Percentiles rank a stretch among this genome's conserved stretches.
phyloP scores from a whole-genome alignment of 768 basidiomycete species.

The Pulveroboletus sp. region DNA sequence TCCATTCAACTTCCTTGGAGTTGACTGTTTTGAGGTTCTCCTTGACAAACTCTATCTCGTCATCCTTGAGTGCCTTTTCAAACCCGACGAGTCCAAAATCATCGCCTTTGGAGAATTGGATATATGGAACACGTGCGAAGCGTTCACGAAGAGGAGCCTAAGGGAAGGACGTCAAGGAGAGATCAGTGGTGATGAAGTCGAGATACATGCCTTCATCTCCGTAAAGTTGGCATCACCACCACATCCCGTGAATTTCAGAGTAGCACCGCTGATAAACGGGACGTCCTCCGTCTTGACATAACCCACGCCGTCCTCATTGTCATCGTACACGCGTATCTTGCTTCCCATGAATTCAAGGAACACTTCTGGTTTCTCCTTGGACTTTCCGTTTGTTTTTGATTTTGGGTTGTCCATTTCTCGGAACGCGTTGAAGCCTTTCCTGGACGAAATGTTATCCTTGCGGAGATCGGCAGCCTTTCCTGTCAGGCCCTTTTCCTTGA shows the following conservation, averaged over 20 bases:
- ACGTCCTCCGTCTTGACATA: constrained; percentile 43
- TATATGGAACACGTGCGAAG: constrained; percentile 46
- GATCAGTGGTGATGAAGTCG: neutral
- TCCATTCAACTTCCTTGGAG: constrained; percentile 64
- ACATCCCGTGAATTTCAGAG: constrained; percentile 48
- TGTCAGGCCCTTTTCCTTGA: constrained; percentile 87
- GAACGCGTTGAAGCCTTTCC: constrained; percentile 78
- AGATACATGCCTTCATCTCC: constrained; percentile 46
- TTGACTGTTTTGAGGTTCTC: constrained; percentile 64
- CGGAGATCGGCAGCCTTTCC: constrained; percentile 66
- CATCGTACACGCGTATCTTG: constrained; percentile 56
- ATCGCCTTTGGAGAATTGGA: constrained; percentile 46
- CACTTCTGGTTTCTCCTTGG: constrained; percentile 53
- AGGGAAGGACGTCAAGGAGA: neutral
- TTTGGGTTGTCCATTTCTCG: constrained; percentile 54
- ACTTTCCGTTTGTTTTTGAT: constrained; percentile 30
- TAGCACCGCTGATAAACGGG: constrained; percentile 42
- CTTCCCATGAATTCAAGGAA: constrained; percentile 74
- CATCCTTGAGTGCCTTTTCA: constrained; percentile 66
- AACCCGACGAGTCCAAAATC: constrained; percentile 49
- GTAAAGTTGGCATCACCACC: constrained; percentile 62
- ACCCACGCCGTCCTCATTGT: constrained; percentile 48
- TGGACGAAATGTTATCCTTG: constrained; percentile 50
- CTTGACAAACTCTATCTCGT: constrained; percentile 69
- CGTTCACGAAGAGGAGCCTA: constrained; percentile 47